Evolutionary conservation across 2,329 filamentous ascomycete species (phyloP), one percentile per base, ranked within the genome.

Genomic region (Diplodia mutila): DNA sequence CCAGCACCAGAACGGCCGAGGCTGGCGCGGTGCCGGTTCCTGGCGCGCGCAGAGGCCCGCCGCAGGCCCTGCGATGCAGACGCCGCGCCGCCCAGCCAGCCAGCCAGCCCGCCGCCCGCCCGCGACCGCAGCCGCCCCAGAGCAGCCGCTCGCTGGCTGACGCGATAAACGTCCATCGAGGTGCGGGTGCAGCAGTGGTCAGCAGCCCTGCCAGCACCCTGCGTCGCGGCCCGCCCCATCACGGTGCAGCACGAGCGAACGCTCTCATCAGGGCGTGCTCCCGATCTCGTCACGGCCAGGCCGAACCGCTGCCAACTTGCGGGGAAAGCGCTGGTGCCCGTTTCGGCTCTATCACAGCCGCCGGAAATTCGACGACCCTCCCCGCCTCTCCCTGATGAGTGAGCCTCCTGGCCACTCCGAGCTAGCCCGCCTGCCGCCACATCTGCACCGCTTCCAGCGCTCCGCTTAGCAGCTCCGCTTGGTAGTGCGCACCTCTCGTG

Each of bases 301-400:
- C 16, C 34, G 37, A 46, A 29, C 55, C 55, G 55, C 55, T 59
- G 49, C 49, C 34, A 59, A 46, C 34, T 46, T 46, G 55, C 55
- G 55, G 55, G 55, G 55, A 59, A 59, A 42, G 34, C 37, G 54
- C 54, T 12, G 11, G 53, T 27, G 51, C 51, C 51, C 18, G 51
- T 53, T 32, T 53, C 51, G 29, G 52, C 52, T 32, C 32, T 32
- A 39, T 23, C 32, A 9, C 53, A 37, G 53, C 53, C 37, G 55
- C 23, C 55, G 55, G 55, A 59, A 29, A 59, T 59, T 59, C 55
- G 55, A 59, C 55, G 55, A 57, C 53, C 53, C 34, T 59, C 55
- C 55, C 55, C 55, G 23, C 34, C 18, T 23, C 34, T 21, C 54
- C 53, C 32, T 34, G 32, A 34, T n/a, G 29, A 37, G 29, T n/a